A percentile compares a stretch with the other conserved stretches of the same genome.
These are phyloP conservation scores for Fusarium abutilonis DNA, from an alignment of 2,329 filamentous ascomycete genomes.

Conservation along the genomic window DNA sequence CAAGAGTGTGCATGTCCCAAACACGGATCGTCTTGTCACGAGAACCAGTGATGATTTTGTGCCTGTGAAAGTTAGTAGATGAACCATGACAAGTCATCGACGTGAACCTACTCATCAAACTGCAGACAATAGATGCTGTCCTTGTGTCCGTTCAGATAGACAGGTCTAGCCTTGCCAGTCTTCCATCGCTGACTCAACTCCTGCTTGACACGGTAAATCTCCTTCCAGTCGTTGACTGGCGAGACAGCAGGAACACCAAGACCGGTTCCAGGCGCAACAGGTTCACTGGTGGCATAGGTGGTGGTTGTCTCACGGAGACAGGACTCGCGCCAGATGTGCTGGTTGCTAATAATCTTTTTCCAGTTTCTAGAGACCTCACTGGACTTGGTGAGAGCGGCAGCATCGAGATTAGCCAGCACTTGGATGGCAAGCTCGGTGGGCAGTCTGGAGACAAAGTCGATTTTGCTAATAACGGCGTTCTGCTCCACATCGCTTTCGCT, in stretches of 20 bases:
- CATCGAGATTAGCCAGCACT: conserved; percentile 66
- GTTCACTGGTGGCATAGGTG: conserved; percentile 67
- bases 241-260: conserved; percentile 64
- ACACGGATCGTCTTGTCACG: conserved; percentile 94
- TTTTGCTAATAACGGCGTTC: conserved; percentile 58
- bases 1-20: conserved; percentile 91
- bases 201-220: conserved; percentile 81
- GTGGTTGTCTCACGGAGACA: conserved; percentile 69
- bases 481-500: conserved; percentile 49
- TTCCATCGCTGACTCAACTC: conserved; percentile 84
- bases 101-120: conserved; percentile 83
- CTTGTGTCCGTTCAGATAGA: conserved; percentile 91
- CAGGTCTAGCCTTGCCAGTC: conserved; percentile 77
- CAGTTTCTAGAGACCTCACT: conserved; percentile 63
- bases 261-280: conserved; percentile 63
- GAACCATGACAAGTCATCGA: background rate
- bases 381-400: conserved; percentile 59
- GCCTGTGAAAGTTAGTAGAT: conserved; percentile 60
- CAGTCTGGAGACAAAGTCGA: conserved; percentile 67
- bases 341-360: conserved; percentile 59
- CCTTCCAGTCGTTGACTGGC: conserved; percentile 82
- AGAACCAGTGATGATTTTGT: conserved; percentile 96
- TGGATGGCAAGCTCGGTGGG: conserved; percentile 69
- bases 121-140: conserved; percentile 98
- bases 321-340: conserved; percentile 71